These are phyloP conservation scores for Tanozyma kutaoensis DNA, from an alignment of 805 yeast genomes.

Conservation along the genomic window DNA sequence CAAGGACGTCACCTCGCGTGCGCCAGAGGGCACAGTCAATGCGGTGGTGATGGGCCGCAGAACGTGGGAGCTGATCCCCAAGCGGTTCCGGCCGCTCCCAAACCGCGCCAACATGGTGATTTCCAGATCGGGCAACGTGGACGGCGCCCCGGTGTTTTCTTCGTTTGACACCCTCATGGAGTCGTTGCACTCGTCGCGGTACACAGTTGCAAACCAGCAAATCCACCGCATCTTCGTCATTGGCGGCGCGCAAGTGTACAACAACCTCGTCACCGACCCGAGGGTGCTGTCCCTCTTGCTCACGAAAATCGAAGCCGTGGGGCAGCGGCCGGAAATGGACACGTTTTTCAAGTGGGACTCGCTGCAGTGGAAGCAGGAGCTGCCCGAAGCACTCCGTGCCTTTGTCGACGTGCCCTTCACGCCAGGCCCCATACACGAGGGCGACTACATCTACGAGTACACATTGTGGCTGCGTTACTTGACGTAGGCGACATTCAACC, in stretches of 20 bases:
- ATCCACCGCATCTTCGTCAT: slow-evolving; percentile 64
- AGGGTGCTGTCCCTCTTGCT: too few species aligned
- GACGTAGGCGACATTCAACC: slow-evolving; percentile 5
- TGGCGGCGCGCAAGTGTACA: slow-evolving; percentile 89
- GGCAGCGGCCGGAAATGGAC: slow-evolving; percentile 44
- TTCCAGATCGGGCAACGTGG: slow-evolving; percentile 30
- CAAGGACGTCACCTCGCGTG: slow-evolving; percentile 49
- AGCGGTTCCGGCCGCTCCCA: slow-evolving; percentile 69
- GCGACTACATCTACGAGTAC: slow-evolving; percentile 39
- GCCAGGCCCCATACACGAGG: slow-evolving; percentile 19
- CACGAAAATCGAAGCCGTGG: slow-evolving; percentile 9
- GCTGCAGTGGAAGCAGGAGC: slow-evolving; percentile 22
- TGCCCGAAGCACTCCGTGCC: slow-evolving; percentile 18
- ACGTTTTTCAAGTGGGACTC: slow-evolving; percentile 39
- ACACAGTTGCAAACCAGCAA: slow-evolving; percentile 1
- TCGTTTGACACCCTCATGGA: slow-evolving; percentile 21
- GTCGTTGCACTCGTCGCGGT: slow-evolving; percentile 10
- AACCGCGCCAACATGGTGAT: slow-evolving; percentile 65
- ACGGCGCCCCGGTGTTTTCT: slow-evolving; percentile 15
- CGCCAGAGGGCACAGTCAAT: slow-evolving; percentile 28
- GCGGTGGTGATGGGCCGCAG: slow-evolving; percentile 93
- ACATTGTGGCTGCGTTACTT: slow-evolving; percentile 35
- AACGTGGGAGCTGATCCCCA: slow-evolving; percentile 92
- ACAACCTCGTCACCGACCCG: too few species aligned
- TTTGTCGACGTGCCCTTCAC: slow-evolving; percentile 21